These are phyloP conservation scores for Umbelopsis ramanniana DNA, from an alignment of 192 early-diverging fungal species.

Conservation along the genomic window DNA sequence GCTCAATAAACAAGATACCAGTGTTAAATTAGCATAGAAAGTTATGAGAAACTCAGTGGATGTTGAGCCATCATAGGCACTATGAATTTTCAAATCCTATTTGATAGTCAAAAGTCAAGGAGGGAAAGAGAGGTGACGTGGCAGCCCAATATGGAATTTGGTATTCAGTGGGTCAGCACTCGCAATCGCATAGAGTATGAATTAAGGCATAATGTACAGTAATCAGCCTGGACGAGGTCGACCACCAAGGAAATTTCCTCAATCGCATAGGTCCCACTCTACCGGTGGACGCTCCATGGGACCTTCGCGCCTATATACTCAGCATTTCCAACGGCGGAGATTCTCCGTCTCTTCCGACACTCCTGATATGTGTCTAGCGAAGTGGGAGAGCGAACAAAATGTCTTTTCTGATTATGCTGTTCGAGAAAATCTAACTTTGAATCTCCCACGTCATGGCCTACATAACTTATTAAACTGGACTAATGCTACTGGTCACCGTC, in stretches of 20 bases:
- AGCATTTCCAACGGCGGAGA: conserved; percentile 8
- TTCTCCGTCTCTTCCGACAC: conserved; percentile 12
- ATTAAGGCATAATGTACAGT: conserved; percentile 4
- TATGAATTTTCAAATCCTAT: too few relatives aligned
- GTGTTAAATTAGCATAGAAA: too few relatives aligned
- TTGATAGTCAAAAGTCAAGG: too few relatives aligned
- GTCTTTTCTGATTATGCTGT: neutral
- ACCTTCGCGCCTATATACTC: neutral
- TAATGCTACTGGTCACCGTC: neutral
- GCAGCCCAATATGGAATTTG: too few relatives aligned
- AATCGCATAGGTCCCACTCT: neutral
- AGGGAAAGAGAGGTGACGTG: too few relatives aligned
- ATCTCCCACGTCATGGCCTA: neutral
- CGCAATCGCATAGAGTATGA: too few relatives aligned
- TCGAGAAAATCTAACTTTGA: neutral
- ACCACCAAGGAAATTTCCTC: conserved; percentile 11
- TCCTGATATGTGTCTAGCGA: neutral
- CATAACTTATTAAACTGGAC: neutral
- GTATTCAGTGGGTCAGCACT: too few relatives aligned
- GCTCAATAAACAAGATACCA: too few relatives aligned
- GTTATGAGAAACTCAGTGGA: too few relatives aligned
- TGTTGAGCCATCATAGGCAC: too few relatives aligned
- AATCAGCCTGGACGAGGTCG: conserved; percentile 7
- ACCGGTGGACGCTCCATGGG: neutral
- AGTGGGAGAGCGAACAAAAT: conserved; percentile 15